Base-by-base conservation (phyloP, 2,329 filamentous ascomycete genomes). In the Penicillium polonicum region DNA sequence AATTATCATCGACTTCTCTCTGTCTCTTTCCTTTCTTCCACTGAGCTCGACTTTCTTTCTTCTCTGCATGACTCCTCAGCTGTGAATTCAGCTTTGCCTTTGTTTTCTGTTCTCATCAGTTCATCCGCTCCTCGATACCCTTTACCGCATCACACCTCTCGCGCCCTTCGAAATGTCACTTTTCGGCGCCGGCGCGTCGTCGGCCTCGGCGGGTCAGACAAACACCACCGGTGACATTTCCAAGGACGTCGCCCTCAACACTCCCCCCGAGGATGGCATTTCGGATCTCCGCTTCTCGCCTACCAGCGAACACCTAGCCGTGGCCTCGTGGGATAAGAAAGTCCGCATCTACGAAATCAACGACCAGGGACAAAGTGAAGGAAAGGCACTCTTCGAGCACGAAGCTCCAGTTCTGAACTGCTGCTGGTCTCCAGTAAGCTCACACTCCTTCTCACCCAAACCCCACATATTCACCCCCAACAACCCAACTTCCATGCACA, bases 261-360 rank as follows among this genome's bases (percentile, higher is more conserved):
- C 88, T 63, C 89, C 90, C 15, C 94, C 94, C 23, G 88, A 91
- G 66, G 94, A 99, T 77, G 90, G 89, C 75, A 89, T 97, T 70
- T 92, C 92, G 36, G 91, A 92, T 72, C 83, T 99, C 59, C 81
- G 86, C 48, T 99, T 97, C 79, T 92, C 89, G 15, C 86, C 88
- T 1, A 82, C 82, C 52, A 83, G 79, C 65, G 91, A 97, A 68
- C 89, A 95, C 72, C 82, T 99, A 19, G 92, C 93, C 25, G 90
- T 97, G 36, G 82, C 91, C 48, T 96, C 91, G 68, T 99, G 94
- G 94, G 94, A 99, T 78, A 96, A 95, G 80, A 96, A 96, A 75
- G 91, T 97, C 62, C 89, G 92, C 71, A 93, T 99, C 72, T 99
- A 97, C 79, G 91, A 97, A 76, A 91, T 97, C 72, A 86, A 88